Evolutionary conservation across 1,139 yeast species (phyloP).

Genomic region (Protomyces pachydermus): DNA sequence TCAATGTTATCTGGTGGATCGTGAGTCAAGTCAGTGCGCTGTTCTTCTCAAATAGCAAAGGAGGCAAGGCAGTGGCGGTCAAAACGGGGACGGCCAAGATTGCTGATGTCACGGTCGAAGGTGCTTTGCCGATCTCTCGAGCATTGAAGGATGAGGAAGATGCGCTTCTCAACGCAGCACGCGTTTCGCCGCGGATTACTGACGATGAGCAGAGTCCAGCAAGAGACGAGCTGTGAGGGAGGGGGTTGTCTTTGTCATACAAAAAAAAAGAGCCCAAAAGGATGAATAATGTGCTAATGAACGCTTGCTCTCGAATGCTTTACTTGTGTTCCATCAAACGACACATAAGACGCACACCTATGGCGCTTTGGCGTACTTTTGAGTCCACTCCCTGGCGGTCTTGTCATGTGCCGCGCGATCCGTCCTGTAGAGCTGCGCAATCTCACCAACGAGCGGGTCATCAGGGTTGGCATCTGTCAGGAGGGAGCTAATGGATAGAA

Average conservation of each 20-base stretch:
- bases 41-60: not conserved
- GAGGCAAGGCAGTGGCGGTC: not conserved
- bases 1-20: slow-evolving; percentile 16
- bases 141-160: not conserved
- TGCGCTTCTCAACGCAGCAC: not conserved
- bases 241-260: no score
- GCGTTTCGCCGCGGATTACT: not conserved
- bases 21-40: not conserved
- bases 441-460: slow-evolving; percentile 25
- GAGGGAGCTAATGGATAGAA: slow-evolving; percentile 15
- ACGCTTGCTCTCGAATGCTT: not conserved
- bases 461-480: slow-evolving; percentile 26
- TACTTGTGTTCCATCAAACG: no score
- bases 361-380: slow-evolving; percentile 4
- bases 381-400: slow-evolving; percentile 23
- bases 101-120: not conserved
- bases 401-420: slow-evolving; percentile 21
- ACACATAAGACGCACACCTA: no score
- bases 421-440: slow-evolving; percentile 19
- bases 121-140: not conserved
- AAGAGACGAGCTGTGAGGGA: not conserved
- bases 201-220: not conserved
- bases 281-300: not conserved
- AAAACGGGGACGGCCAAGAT: not conserved
- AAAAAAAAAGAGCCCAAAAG: not conserved